phyloP scores from a whole-genome alignment of 2,329 filamentous ascomycete genomes.

The Alternaria incomplexa region DNA sequence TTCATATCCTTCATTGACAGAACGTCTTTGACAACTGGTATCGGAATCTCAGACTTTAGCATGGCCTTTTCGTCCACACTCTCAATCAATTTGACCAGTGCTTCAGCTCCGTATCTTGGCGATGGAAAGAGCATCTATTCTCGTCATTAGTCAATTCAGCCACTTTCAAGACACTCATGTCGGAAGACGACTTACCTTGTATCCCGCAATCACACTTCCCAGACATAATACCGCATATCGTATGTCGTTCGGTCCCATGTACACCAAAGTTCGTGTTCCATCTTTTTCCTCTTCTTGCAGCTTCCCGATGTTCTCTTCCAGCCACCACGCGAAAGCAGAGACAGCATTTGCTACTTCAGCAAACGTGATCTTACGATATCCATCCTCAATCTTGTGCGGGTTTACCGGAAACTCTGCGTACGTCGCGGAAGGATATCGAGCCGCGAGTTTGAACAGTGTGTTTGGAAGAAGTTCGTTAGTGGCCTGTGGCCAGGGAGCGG shows the following conservation, averaged over 20 bases:
- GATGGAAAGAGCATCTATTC: conserved; percentile 25
- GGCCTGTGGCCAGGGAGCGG: conserved; percentile 2
- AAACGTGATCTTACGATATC: conserved; percentile 39
- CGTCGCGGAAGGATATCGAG: background rate
- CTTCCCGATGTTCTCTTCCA: conserved; percentile 35
- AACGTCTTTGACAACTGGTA: conserved; percentile 17
- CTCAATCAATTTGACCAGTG: conserved; percentile 25
- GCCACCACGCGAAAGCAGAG: conserved; percentile 32
- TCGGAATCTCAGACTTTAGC: conserved; percentile 15
- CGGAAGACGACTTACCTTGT: conserved; percentile 28
- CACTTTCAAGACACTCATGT: background rate
- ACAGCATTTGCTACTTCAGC: conserved; percentile 33
- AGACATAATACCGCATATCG: conserved; percentile 47
- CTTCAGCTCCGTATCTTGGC: conserved; percentile 26
- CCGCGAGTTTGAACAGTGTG: conserved; percentile 10
- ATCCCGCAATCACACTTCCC: conserved; percentile 51
- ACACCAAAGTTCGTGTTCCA: conserved; percentile 34
- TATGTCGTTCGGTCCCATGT: conserved; percentile 42
- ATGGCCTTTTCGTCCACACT: conserved; percentile 24
- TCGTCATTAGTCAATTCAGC: background rate
- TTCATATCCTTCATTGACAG: conserved; percentile 19
- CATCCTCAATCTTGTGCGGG: conserved; percentile 12
- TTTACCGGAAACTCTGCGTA: conserved; percentile 14
- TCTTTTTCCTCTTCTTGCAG: conserved; percentile 12
- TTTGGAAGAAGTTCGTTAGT: conserved; percentile 12